Conservation (phyloP, 805 yeast genomes). For the Lachancea fermentati region DNA sequence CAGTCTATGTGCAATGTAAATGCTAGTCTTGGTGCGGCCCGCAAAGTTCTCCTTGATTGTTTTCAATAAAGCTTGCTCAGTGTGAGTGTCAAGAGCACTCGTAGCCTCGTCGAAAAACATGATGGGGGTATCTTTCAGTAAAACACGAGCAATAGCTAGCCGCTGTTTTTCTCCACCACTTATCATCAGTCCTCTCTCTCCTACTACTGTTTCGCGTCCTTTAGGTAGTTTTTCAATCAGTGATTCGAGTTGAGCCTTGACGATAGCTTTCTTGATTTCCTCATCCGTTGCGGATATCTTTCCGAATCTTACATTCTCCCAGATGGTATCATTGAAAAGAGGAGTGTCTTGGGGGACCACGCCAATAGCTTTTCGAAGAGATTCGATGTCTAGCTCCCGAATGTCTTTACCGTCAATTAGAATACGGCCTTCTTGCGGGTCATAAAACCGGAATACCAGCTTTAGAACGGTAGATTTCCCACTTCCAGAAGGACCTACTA, state of each 20-base stretch:
- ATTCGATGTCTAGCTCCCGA: constrained; percentile 63
- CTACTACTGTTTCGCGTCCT: constrained; percentile 81
- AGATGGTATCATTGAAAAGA: constrained; percentile 80
- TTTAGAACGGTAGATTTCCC: constrained; percentile 89
- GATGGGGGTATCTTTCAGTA: constrained; percentile 79
- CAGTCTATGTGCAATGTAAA: constrained; percentile 89
- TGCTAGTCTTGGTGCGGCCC: constrained; percentile 59
- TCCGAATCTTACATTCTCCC: constrained; percentile 87
- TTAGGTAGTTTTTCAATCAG: constrained; percentile 71
- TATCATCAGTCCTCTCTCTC: constrained; percentile 98
- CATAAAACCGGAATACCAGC: constrained; percentile 85
- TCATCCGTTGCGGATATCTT: constrained; percentile 64
- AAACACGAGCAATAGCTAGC: constrained; percentile 85
- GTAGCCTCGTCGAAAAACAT: constrained; percentile 97
- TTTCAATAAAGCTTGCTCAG: constrained; percentile 76
- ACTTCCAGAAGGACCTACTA: constrained; percentile 95
- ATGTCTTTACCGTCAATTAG: constrained; percentile 87
- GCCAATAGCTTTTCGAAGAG: constrained; percentile 70
- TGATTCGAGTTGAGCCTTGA: constrained; percentile 60
- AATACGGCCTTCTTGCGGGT: constrained; percentile 70
- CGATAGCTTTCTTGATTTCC: constrained; percentile 60
- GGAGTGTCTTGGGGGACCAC: constrained; percentile 99
- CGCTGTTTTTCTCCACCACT: constrained; percentile 99
- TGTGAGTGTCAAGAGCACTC: constrained; percentile 92
- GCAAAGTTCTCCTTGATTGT: constrained; percentile 67